Conservation (phyloP, 345 rosid genomes). For the Pistacia vera region DNA sequence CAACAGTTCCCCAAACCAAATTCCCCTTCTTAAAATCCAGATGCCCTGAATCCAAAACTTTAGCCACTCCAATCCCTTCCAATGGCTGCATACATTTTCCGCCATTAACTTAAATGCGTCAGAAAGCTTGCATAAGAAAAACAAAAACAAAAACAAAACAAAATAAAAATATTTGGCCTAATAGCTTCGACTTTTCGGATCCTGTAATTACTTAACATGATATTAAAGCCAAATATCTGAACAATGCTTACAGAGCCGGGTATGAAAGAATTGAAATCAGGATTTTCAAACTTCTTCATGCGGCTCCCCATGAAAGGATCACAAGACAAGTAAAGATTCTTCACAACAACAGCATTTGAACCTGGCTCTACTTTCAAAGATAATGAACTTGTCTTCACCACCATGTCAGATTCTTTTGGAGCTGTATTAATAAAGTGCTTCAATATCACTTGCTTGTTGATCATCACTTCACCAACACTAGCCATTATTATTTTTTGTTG, state of each 20-base stretch:
- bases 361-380: no score
- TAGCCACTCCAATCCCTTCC: conserved; percentile 24
- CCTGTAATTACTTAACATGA: not conserved
- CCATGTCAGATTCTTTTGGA: no score
- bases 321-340: no score
- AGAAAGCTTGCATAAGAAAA: not conserved
- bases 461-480: no score
- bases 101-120: not conserved
- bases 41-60: conserved; percentile 29
- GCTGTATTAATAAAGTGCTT: no score
- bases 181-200: no score
- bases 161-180: not conserved
- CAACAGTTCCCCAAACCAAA: conserved; percentile 28
- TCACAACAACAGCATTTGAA: no score
- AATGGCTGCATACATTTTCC: conserved; percentile 1
- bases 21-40: conserved; percentile 31
- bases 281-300: not conserved
- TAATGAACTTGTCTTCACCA: no score
- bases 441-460: no score
- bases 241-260: conserved; percentile 21
- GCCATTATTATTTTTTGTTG: no score
- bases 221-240: not conserved
- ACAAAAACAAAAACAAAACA: not conserved
- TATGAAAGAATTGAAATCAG: not conserved
- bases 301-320: no score